Base-by-base conservation (phyloP, 1,284 basidiomycete genomes). In the Trichosporon sp. region DNA sequence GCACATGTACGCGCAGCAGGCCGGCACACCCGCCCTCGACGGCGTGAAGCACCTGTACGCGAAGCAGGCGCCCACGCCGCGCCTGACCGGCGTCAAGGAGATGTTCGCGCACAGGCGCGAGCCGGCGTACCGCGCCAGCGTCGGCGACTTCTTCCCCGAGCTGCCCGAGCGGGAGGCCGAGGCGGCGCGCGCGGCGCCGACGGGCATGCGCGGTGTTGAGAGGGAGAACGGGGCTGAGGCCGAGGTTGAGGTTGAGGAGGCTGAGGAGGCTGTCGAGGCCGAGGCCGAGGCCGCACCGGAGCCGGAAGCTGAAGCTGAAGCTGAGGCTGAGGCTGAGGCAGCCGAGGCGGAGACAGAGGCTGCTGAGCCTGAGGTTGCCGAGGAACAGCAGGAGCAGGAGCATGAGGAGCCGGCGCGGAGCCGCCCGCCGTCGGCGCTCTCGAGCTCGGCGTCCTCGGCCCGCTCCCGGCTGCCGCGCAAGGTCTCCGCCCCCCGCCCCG, bases 21-120 rank as follows among this genome's bases (percentile, higher is more conserved):
- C 64, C 35, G 35, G 9, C 15, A 75, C 77, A 3, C 77, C 77
- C 0, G 67, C 27, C 5, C 71, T 77, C 71, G 70, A 72, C 23
- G 75, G 73, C 11, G 9, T 75, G 8, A 64, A 51, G 51, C 70
- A 74, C 62, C 75, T 78, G 73, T 76, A 72, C 47, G 76, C 15
- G 13, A 25, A 64, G 18, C 15, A 60, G 18, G 5, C 29, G 29
- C 32, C 2, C 25, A 64, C 44, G 21, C 62, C 31, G 29, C 21
- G 15, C 58, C 42, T 44, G 13, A 3, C 35, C 2, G 42, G 63
- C 23, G n/a, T 44, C 23, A 27, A 32, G 23, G 63, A 64, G 42
- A 44, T 44, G 63, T 35, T 63, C 7, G 62, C 35, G 18, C 34
- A 56, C 23, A 60, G 29, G 62, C 27, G n/a, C 31, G n/a, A 32